Percentiles rank a stretch among this genome's conserved stretches.
phyloP scores from a whole-genome alignment of 2,329 filamentous ascomycete genomes.

The Colletotrichum acutatum region DNA sequence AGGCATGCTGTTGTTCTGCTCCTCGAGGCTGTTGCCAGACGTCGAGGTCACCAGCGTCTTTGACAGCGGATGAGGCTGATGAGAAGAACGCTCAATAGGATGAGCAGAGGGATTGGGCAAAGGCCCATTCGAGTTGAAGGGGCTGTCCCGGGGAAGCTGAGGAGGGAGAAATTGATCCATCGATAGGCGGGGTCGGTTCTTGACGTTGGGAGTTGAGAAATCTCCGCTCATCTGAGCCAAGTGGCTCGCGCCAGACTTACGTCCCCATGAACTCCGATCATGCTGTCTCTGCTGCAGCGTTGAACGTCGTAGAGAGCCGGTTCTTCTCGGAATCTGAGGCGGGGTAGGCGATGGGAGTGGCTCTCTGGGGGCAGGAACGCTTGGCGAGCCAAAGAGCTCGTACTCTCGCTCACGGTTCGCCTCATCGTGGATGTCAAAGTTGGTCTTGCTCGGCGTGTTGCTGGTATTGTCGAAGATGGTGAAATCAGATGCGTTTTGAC shows the following conservation, averaged over 20 bases:
- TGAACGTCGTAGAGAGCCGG: slow-evolving; percentile 84
- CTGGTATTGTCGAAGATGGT: slow-evolving; percentile 79
- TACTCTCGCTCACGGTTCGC: slow-evolving; percentile 62
- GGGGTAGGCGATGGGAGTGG: slow-evolving; percentile 57
- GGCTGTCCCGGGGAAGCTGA: slow-evolving; percentile 68
- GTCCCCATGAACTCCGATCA: slow-evolving; percentile 73
- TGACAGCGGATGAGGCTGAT: slow-evolving; percentile 84
- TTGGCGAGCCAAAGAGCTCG: slow-evolving; percentile 56
- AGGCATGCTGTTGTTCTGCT: slow-evolving; percentile 62
- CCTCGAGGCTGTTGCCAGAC: slow-evolving; percentile 80
- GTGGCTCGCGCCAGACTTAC: slow-evolving; percentile 67
- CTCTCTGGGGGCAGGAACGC: slow-evolving; percentile 50
- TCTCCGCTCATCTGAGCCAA: slow-evolving; percentile 64
- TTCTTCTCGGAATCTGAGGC: slow-evolving; percentile 71
- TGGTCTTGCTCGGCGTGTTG: slow-evolving; percentile 50
- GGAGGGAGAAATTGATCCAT: slow-evolving; percentile 81
- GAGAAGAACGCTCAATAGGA: slow-evolving; percentile 55
- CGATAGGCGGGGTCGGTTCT: slow-evolving; percentile 78
- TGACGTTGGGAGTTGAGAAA: slow-evolving; percentile 64
- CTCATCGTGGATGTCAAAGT: slow-evolving; percentile 58
- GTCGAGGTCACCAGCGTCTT: slow-evolving; percentile 88
- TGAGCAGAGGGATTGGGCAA: slow-evolving; percentile 66
- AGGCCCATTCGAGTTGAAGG: slow-evolving; percentile 67
- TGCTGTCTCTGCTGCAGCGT: slow-evolving; percentile 87
- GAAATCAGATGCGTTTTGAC: slow-evolving; percentile 65